These are phyloP conservation scores for Jaapia argillacea DNA, from an alignment of 768 basidiomycete genomes.

Conservation along the genomic window DNA sequence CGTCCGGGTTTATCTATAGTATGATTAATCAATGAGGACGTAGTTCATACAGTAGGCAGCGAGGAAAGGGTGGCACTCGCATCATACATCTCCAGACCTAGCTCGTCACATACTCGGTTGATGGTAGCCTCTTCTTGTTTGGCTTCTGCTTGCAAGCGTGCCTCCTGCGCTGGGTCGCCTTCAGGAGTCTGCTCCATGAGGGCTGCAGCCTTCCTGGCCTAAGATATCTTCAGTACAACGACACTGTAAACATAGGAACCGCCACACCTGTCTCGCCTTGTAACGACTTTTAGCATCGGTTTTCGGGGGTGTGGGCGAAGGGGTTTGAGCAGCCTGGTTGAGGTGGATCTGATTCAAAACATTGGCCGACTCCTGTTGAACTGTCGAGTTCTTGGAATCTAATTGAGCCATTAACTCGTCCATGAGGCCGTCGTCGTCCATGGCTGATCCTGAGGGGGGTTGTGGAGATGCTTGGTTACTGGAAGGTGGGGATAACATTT, in stretches of 20 bases:
- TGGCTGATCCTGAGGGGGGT: conserved; percentile 13
- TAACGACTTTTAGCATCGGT: conserved; percentile 54
- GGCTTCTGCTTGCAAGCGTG: conserved; percentile 50
- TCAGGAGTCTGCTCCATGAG: conserved; percentile 42
- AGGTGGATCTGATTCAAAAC: conserved; percentile 39
- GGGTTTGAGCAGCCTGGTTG: conserved; percentile 16
- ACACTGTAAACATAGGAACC: too few species aligned
- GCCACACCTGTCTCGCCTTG: conserved; percentile 58
- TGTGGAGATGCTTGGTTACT: conserved; percentile 13
- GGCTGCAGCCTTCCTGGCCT: conserved; percentile 69
- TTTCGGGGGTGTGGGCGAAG: conserved; percentile 26
- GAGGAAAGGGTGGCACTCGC: conserved; percentile 23
- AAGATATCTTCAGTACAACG: conserved; percentile 4
- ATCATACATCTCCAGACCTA: conserved; percentile 58
- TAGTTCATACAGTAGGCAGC: not conserved
- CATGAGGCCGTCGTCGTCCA: conserved; percentile 51
- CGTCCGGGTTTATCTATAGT: conserved; percentile 80
- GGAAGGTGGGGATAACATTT: conserved; percentile 22
- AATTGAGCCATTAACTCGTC: conserved; percentile 72
- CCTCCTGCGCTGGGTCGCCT: conserved; percentile 49
- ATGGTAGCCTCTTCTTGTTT: conserved; percentile 62
- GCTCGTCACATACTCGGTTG: conserved; percentile 48
- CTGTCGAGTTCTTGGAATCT: conserved; percentile 46
- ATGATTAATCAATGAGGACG: not conserved
- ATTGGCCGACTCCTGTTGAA: conserved; percentile 37